These are phyloP conservation scores for Parafenestella ontariensis DNA, from an alignment of 2,329 filamentous ascomycete genomes.

Conservation along the genomic window DNA sequence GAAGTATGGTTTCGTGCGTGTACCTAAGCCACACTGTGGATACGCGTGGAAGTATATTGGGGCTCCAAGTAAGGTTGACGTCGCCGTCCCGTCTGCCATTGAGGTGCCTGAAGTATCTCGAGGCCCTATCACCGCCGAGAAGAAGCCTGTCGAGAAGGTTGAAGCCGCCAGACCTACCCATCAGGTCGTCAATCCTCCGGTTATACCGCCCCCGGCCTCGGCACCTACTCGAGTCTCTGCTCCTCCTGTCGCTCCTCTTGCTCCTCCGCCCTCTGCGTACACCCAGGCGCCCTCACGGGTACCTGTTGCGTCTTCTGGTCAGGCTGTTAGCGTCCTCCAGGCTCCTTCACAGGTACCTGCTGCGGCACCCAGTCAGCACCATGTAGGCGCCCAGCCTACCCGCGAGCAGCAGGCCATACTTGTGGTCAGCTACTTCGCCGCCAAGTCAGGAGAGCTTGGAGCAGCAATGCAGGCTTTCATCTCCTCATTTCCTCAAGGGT, in stretches of 20 bases:
- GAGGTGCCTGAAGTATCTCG: not conserved
- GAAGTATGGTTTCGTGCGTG: not conserved
- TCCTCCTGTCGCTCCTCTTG: not conserved
- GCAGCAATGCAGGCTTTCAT: slow-evolving; percentile 1
- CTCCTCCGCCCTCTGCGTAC: not conserved
- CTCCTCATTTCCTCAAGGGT: not conserved
- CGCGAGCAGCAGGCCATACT: not conserved
- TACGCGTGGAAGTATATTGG: not conserved
- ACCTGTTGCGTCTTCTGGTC: not conserved
- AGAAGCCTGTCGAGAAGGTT: not conserved
- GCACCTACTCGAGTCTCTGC: not conserved
- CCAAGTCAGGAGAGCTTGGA: not conserved
- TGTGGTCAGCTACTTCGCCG: not conserved
- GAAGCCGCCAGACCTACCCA: not conserved
- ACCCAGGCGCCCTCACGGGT: not conserved
- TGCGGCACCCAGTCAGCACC: not conserved
- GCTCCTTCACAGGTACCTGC: not conserved
- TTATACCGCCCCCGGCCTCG: not conserved
- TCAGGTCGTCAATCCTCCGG: not conserved
- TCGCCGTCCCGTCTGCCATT: not conserved
- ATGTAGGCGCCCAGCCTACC: not conserved
- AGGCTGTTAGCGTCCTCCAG: not conserved
- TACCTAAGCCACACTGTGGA: not conserved
- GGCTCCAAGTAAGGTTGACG: not conserved
- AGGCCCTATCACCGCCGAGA: not conserved